A percentile compares a stretch with the other conserved stretches of the same genome.
Conservation (phyloP, 306 rosid species). For the Alnus rubra region DNA sequence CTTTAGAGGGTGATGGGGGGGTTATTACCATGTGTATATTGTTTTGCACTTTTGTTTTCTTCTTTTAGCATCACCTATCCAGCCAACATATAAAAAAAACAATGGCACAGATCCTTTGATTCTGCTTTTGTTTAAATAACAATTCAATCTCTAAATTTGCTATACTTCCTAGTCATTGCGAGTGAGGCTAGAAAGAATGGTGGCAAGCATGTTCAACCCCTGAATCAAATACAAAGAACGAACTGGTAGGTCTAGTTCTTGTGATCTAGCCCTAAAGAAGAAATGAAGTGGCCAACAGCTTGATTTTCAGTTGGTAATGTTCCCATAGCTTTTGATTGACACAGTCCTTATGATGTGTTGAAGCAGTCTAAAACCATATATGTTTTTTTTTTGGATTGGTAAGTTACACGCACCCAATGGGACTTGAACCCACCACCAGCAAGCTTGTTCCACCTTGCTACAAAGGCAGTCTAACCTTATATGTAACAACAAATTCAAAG, state of each 20-base stretch:
- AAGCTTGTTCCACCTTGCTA: no score
- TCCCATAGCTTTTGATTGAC: not conserved
- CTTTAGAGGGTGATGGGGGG: not conserved
- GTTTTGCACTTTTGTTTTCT: not conserved
- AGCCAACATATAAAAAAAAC: not conserved
- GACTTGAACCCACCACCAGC: no score
- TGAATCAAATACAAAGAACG: slow-evolving; percentile 2
- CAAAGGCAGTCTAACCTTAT: no score
- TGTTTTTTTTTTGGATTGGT: no score
- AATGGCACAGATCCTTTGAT: not conserved
- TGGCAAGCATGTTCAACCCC: not conserved
- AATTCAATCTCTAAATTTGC: not conserved
- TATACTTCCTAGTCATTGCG: not conserved
- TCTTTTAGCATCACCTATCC: not conserved
- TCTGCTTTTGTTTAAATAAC: not conserved
- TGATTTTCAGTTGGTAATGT: not conserved
- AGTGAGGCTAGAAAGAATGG: not conserved
- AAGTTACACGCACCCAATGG: no score
- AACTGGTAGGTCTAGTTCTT: not conserved
- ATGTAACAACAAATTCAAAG: no score
- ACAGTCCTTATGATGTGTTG: not conserved
- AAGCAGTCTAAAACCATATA: not conserved
- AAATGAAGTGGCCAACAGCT: not conserved
- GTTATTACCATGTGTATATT: not conserved
- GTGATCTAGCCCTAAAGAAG: not conserved